Conservation (phyloP, 129 eudicot species). For the sunflower (Helianthus annuus) region HanXRQr2.0-SUNRISE NC_035439.2:148129321-148129820, state of each 20-base stretch:
- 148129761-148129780: slow-evolving; percentile 47
- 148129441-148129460: slow-evolving; percentile 21
- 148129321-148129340: slow-evolving; percentile 4
- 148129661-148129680: slow-evolving; percentile 39
- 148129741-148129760: slow-evolving; percentile 44
- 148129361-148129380: slow-evolving; percentile 41
- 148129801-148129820: slow-evolving; percentile 52
- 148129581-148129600: slow-evolving; percentile 19
- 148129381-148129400: slow-evolving; percentile 36
- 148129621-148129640: slow-evolving; percentile 19
- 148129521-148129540: too few species aligned
- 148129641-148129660: slow-evolving; percentile 20
- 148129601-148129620: slow-evolving; percentile 2
- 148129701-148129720: slow-evolving; percentile 20
- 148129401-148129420: slow-evolving; percentile 30
- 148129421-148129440: slow-evolving; percentile 8
- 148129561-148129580: slow-evolving; percentile 43
- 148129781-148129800: slow-evolving; percentile 51
- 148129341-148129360: slow-evolving; percentile 17
- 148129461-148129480: slow-evolving; percentile 23
- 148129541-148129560: slow-evolving; percentile 13
- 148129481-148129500: slow-evolving; percentile 20
- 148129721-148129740: slow-evolving; percentile 66
- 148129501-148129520: slow-evolving; percentile 9
- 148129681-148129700: slow-evolving; percentile 11